Percentiles rank a stretch among this genome's conserved stretches.
Conservation (phyloP, 2,329 filamentous ascomycete species). For the Pseudofabraea citricarpa region DNA sequence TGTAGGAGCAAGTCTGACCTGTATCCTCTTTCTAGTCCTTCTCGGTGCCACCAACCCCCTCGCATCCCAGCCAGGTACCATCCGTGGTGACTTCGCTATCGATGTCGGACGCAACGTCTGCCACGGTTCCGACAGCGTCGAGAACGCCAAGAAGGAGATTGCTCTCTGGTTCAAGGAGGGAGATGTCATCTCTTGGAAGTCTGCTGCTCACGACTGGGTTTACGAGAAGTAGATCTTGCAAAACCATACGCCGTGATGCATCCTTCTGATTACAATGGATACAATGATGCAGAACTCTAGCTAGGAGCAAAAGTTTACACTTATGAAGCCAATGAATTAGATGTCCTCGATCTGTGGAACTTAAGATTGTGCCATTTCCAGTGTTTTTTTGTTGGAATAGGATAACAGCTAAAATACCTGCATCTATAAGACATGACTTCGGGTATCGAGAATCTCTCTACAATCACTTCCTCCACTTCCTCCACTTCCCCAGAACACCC, state of each 20-base stretch:
- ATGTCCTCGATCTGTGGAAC: too few species aligned
- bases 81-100: slow-evolving; percentile 88
- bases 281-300: too few species aligned
- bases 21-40: slow-evolving; percentile 63
- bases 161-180: slow-evolving; percentile 93
- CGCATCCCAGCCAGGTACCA: slow-evolving; percentile 91
- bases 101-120: slow-evolving; percentile 97
- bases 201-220: slow-evolving; percentile 84
- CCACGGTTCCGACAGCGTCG: slow-evolving; percentile 98
- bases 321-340: neutral
- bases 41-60: slow-evolving; percentile 99
- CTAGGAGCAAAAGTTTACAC: slow-evolving; percentile 1
- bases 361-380: too few species aligned
- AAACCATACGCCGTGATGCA: too few species aligned
- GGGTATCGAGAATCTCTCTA: too few species aligned
- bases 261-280: too few species aligned
- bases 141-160: slow-evolving; percentile 99
- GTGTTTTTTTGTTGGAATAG: too few species aligned
- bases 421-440: too few species aligned
- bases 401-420: too few species aligned
- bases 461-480: slow-evolving; percentile 22
- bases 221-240: slow-evolving; percentile 80
- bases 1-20: too few species aligned
- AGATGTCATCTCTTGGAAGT: slow-evolving; percentile 83
- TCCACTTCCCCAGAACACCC: slow-evolving; percentile 47